phyloP scores from a whole-genome alignment of 2,329 filamentous ascomycete genomes.

The Diplodia sapinea region DNA sequence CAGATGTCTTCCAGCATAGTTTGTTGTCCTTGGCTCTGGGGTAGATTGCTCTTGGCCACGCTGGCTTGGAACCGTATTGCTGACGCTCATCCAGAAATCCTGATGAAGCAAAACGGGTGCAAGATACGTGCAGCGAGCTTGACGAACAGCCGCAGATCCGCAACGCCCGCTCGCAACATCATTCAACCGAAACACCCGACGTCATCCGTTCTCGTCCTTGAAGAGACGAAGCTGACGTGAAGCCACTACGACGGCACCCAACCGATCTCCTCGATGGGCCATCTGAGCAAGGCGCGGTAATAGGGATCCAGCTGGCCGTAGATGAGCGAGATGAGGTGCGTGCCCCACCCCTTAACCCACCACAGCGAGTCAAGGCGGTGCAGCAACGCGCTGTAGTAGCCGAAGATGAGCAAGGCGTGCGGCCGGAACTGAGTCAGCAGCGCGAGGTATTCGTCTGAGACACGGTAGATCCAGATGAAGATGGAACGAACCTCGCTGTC shows the following conservation, averaged over 20 bases:
- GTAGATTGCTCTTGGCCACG: background rate
- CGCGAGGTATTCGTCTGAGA: conserved; percentile 10
- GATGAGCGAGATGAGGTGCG: conserved; percentile 10
- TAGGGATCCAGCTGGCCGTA: conserved; percentile 11
- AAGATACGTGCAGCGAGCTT: background rate
- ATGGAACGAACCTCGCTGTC: conserved; percentile 11
- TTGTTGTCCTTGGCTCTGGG: background rate
- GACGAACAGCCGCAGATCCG: background rate
- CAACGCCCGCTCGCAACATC: background rate
- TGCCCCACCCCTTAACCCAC: conserved; percentile 28
- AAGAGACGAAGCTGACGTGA: background rate
- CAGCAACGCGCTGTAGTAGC: conserved; percentile 15
- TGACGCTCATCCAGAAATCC: background rate
- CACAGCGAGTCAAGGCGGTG: conserved; percentile 17
- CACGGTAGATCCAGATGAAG: conserved; percentile 11
- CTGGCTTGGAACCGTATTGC: background rate
- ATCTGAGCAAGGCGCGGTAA: conserved; percentile 4
- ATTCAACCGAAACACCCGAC: background rate
- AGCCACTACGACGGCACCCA: conserved; percentile 16
- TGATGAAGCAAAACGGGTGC: background rate
- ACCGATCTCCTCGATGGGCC: conserved; percentile 19
- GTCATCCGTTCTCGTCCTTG: background rate
- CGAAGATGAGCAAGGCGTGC: conserved; percentile 21
- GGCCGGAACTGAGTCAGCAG: conserved; percentile 9
- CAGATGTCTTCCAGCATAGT: background rate